Evolutionary conservation across 495 filamentous ascomycete species (phyloP).

Genomic region (Penicillium daleae): DNA sequence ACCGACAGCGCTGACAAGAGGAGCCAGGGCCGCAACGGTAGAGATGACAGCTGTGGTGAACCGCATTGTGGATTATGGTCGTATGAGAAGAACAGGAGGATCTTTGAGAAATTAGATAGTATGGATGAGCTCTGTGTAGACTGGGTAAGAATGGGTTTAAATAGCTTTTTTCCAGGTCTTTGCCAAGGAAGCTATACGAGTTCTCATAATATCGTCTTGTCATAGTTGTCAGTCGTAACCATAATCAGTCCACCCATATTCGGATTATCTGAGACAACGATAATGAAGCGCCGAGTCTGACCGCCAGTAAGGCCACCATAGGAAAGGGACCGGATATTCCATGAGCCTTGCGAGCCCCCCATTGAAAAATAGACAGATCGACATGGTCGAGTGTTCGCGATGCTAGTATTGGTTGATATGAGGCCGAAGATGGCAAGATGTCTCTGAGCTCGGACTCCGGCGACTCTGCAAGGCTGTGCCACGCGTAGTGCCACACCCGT

Average conservation of each 20-base stretch:
- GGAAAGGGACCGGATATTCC: background rate
- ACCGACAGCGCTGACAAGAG: constrained; percentile 51
- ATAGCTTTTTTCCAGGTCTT: background rate
- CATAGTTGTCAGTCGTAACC: background rate
- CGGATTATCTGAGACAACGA: background rate
- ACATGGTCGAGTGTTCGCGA: background rate
- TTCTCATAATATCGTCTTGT: background rate
- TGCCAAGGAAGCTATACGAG: background rate
- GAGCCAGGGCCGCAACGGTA: constrained; percentile 32
- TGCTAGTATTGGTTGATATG: background rate
- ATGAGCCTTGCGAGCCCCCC: background rate
- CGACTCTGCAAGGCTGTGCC: constrained; percentile 2
- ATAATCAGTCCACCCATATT: background rate
- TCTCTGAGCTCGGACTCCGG: constrained; percentile 1
- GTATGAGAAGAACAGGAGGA: background rate
- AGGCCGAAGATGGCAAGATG: background rate
- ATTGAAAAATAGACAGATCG: background rate
- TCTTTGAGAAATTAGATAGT: background rate
- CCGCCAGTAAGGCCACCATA: background rate
- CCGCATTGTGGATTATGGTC: constrained; percentile 32
- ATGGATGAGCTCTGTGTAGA: background rate
- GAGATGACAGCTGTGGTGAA: constrained; percentile 33
- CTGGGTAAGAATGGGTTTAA: background rate
- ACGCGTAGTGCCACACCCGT: constrained; percentile 6
- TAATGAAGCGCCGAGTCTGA: background rate